Conservation (phyloP, 2,329 filamentous ascomycete genomes). For the Colletotrichum sp. region DNA sequence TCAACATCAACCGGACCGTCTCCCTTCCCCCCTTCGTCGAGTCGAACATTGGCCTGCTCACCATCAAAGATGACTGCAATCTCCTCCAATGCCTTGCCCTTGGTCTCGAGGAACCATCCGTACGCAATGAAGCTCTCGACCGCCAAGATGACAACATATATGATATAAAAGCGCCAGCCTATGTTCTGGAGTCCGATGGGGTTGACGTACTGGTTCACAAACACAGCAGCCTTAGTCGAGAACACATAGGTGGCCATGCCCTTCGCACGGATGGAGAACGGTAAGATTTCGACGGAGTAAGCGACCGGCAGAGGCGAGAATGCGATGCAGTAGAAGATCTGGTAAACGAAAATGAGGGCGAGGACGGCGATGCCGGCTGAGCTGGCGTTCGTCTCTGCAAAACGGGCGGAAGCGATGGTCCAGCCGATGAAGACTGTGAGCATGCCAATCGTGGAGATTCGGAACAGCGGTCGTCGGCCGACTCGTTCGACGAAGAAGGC, state of each 20-base stretch:
- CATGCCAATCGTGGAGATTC: conserved; percentile 29
- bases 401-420: conserved; percentile 38
- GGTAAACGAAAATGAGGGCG: conserved; percentile 39
- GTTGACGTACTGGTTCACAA: conserved; percentile 46
- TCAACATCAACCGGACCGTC: background rate
- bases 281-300: conserved; percentile 59
- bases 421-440: conserved; percentile 36
- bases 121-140: conserved; percentile 52
- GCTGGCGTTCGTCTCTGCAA: conserved; percentile 29
- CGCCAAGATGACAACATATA: conserved; percentile 54
- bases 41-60: conserved; percentile 17
- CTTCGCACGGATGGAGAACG: conserved; percentile 55
- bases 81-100: conserved; percentile 54
- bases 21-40: background rate
- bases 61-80: conserved; percentile 63
- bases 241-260: conserved; percentile 44
- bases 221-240: conserved; percentile 30
- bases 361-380: conserved; percentile 36
- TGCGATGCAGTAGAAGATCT: conserved; percentile 57
- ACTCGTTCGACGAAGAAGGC: conserved; percentile 32
- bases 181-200: conserved; percentile 56
- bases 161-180: conserved; percentile 61
- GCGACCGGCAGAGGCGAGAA: conserved; percentile 56
- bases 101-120: conserved; percentile 54
- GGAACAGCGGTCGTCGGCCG: conserved; percentile 29